Evolutionary conservation across 2,329 filamentous ascomycete genomes (phyloP), one percentile per base, ranked within the genome.

Genomic region (Macrophomina tecta): DNA sequence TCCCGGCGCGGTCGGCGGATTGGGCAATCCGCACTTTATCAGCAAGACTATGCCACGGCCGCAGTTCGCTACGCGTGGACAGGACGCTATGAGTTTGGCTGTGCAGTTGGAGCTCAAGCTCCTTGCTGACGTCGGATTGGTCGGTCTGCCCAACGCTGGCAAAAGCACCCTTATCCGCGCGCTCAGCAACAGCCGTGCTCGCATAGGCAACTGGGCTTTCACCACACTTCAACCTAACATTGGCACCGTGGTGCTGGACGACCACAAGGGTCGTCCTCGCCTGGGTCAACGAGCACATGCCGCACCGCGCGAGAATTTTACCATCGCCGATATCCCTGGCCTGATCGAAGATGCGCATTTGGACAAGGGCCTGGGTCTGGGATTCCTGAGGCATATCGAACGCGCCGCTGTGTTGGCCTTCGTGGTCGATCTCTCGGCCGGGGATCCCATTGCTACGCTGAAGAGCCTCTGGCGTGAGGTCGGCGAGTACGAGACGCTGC

Each of bases 151-250:
- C 1, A 99, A 99, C 77, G 95, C 94, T 4, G 95, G 95, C 8
- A 99, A 99, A 80, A 96, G 92, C 76, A 98, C 95, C 0, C 85
- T 99, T 1, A 85, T 98, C 16, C 89, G 95, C 18, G 90, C 94
- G 3, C 82, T 99, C 72, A 97, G 90, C 73, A 94, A 94, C 77
- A 96, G 92, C 76, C 90, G 93, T 68, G 92, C 95, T 1, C 88
- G 95, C 46, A 89, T 99, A 4, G 95, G 95, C 48, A 90, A 91
- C 76, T 99, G 95, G 95, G 94, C 93, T 9, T 99, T 99, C 77
- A 99, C 95, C 3, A 99, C 95, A 0, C 84, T 99, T 8, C 90
- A 94, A 72, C 95, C 95, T 2, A 97, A 97, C 72, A 96, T 99
- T 65, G 95, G 95, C 61, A 99, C 95, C 0, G 93, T 99, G 6